These are phyloP conservation scores for Cordyceps militaris DNA, from an alignment of 2,329 filamentous ascomycete genomes.

Conservation along the genomic window DNA sequence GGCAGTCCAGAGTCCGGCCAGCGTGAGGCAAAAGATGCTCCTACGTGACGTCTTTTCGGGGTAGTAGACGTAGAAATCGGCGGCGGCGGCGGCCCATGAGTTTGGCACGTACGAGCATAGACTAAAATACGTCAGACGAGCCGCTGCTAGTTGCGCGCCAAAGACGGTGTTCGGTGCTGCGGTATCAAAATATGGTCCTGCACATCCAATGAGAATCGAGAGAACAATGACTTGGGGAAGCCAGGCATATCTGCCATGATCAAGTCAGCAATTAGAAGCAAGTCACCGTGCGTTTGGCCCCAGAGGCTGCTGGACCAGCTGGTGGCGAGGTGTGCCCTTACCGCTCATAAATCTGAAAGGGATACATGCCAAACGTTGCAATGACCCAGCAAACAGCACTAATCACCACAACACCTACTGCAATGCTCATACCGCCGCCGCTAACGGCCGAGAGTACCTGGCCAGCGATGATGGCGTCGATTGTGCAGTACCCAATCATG, in stretches of 20 bases:
- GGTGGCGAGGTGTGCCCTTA: conserved; percentile 2
- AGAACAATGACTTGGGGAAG: conserved; percentile 66
- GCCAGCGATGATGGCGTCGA: conserved; percentile 74
- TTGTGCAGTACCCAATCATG: conserved; percentile 67
- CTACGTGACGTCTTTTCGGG: conserved; percentile 50
- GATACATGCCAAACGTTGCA: conserved; percentile 50
- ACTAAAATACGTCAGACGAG: conserved; percentile 58
- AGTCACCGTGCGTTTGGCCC: no score
- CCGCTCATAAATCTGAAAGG: conserved; percentile 66
- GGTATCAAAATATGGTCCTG: conserved; percentile 52
- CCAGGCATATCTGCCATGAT: conserved; percentile 30
- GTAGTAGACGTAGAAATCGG: conserved; percentile 77
- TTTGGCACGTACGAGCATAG: conserved; percentile 49
- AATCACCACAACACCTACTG: conserved; percentile 69
- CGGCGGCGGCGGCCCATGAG: conserved; percentile 63
- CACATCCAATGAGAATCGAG: conserved; percentile 65
- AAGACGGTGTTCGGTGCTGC: conserved; percentile 50
- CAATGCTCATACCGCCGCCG: conserved; percentile 55
- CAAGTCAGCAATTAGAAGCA: neutral
- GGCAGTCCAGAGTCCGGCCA: conserved; percentile 52
- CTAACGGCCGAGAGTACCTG: conserved; percentile 73
- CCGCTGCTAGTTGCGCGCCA: conserved; percentile 60
- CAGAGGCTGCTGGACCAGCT: neutral
- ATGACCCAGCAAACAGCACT: conserved; percentile 64
- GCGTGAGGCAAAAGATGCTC: conserved; percentile 64